phyloP scores from a whole-genome alignment of 75 land plant species.

The Cunninghamia lanceolata region DNA sequence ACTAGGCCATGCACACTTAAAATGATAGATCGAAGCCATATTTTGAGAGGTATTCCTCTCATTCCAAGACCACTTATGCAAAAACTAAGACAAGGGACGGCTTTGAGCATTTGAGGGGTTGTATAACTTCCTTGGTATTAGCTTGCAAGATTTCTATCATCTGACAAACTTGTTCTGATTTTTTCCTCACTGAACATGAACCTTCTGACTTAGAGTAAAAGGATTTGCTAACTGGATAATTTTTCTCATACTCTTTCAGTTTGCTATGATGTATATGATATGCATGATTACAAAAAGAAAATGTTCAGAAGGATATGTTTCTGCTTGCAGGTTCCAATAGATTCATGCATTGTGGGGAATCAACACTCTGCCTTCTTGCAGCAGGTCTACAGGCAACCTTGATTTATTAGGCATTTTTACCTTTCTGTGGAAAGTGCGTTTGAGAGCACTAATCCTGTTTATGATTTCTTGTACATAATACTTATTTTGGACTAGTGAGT shows the following conservation, averaged over 20 bases:
- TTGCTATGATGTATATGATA: neutral
- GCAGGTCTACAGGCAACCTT: conserved; percentile 50
- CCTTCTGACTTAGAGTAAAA: neutral
- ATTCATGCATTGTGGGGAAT: conserved; percentile 85
- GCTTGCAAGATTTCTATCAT: too few species aligned
- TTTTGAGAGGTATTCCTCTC: too few species aligned
- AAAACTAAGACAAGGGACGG: too few species aligned
- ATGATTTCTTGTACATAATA: neutral
- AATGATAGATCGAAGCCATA: too few species aligned
- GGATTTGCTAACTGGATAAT: neutral
- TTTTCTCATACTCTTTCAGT: neutral
- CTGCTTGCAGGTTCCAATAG: conserved; percentile 78
- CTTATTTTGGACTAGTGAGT: neutral
- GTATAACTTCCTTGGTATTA: too few species aligned
- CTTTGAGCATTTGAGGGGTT: too few species aligned
- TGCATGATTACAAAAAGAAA: neutral
- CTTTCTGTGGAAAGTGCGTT: neutral
- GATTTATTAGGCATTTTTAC: neutral
- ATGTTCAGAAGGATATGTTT: neutral
- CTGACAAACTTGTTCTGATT: too few species aligned
- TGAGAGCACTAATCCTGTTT: neutral
- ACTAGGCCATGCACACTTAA: too few species aligned
- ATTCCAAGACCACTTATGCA: too few species aligned
- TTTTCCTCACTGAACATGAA: too few species aligned
- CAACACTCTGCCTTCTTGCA: conserved; percentile 91